Evolutionary conservation across 163 green algal genomes (phyloP).

Genomic region (Picocystis sp.): DNA sequence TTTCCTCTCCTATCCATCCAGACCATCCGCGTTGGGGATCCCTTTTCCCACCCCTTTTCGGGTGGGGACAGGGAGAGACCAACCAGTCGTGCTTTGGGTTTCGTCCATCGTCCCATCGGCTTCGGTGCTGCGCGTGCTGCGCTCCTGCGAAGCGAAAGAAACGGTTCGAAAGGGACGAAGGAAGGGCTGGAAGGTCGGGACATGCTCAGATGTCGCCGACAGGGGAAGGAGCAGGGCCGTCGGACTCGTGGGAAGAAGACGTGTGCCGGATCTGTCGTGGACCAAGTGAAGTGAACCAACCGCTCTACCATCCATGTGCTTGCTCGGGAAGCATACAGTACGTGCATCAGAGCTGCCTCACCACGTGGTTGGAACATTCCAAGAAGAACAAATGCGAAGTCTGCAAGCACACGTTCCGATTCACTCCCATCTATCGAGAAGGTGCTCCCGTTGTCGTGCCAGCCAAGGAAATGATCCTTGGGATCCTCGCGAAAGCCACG

Average conservation of each 20-base stretch:
- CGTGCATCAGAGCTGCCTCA: slow-evolving; percentile 35
- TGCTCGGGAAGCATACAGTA: slow-evolving; percentile 38
- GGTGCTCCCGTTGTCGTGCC: slow-evolving; percentile 16
- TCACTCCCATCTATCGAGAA: slow-evolving; percentile 21
- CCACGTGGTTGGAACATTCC: slow-evolving; percentile 29
- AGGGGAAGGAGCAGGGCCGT: too few species aligned
- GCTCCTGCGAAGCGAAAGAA: too few species aligned
- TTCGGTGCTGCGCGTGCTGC: too few species aligned
- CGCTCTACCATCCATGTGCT: slow-evolving; percentile 32
- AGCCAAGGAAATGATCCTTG: slow-evolving; percentile 11
- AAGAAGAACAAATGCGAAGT: slow-evolving; percentile 28
- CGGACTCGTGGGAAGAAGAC: slow-evolving; percentile 1
- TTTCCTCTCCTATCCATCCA: too few species aligned
- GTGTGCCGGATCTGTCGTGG: slow-evolving; percentile 33
- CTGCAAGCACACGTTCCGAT: slow-evolving; percentile 22
- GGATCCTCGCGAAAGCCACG: neutral
- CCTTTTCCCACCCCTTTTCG: too few species aligned
- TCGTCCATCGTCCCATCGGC: too few species aligned
- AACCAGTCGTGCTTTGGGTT: too few species aligned
- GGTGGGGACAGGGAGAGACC: too few species aligned
- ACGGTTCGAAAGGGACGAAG: too few species aligned
- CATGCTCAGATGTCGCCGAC: too few species aligned
- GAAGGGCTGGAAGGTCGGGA: too few species aligned
- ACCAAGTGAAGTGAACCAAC: slow-evolving; percentile 6
- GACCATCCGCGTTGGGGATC: too few species aligned